Percentiles rank a stretch among this genome's conserved stretches.
These are phyloP conservation scores for Pseudogymnoascus verrucosus DNA, from an alignment of 2,329 filamentous ascomycete genomes.

Conservation along the genomic window DNA sequence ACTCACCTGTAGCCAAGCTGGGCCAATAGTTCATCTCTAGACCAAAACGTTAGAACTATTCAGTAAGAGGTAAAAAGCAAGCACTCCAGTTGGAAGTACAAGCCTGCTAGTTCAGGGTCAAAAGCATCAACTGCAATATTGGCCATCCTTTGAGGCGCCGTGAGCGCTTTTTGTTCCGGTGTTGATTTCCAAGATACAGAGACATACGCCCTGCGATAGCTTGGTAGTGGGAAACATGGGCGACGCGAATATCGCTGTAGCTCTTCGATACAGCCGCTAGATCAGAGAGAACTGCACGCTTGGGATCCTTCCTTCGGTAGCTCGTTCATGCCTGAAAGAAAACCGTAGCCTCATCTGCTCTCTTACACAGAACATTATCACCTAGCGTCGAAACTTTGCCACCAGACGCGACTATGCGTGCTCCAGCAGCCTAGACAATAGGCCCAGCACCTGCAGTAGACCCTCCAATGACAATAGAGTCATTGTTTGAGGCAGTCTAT, in stretches of 20 bases:
- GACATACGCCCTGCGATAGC: constrained; percentile 7
- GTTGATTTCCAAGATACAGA: constrained; percentile 14
- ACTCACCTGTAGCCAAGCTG: constrained; percentile 6
- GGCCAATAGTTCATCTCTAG: constrained; percentile 9
- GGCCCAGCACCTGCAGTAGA: constrained; percentile 15
- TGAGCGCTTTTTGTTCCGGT: constrained; percentile 12
- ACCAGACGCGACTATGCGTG: constrained; percentile 16
- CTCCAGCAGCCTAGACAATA: constrained; percentile 16
- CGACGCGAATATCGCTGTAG: background rate
- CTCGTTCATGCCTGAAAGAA: constrained; percentile 20
- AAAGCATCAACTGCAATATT: constrained; percentile 14
- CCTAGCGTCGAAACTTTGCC: constrained; percentile 18
- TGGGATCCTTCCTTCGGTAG: constrained; percentile 15
- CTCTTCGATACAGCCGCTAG: constrained; percentile 11
- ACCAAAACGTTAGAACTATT: background rate
- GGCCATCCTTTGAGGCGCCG: constrained; percentile 8
- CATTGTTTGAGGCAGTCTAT: constrained; percentile 13
- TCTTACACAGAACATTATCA: constrained; percentile 17
- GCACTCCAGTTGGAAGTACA: constrained; percentile 27
- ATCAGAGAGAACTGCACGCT: constrained; percentile 16
- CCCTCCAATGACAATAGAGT: constrained; percentile 13
- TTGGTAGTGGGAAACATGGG: constrained; percentile 6
- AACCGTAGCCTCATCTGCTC: constrained; percentile 18
- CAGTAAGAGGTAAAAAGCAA: background rate
- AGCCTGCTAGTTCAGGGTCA: constrained; percentile 17